These are phyloP conservation scores for Euryodendron excelsum DNA, from an alignment of 148 eudicot species.

Conservation along the genomic window DNA sequence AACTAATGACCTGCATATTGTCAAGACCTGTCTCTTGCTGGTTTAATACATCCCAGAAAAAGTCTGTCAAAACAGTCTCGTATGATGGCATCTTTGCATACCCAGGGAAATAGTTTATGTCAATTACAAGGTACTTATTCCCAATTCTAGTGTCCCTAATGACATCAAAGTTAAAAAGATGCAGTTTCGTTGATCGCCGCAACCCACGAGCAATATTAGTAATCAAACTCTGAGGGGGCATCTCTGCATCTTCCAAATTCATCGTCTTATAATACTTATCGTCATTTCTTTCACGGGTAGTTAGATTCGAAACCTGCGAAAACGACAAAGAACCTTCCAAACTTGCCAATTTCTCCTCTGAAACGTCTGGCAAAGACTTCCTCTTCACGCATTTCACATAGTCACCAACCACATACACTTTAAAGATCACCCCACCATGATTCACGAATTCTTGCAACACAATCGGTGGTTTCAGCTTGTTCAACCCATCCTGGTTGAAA, in stretches of 20 bases:
- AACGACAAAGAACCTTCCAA: conserved; percentile 52
- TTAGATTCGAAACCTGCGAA: conserved; percentile 70
- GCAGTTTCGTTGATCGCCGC: conserved; percentile 45
- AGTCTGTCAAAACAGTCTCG: conserved; percentile 60
- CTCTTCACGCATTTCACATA: conserved; percentile 70
- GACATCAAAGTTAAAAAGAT: conserved; percentile 70
- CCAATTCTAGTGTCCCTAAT: conserved; percentile 61
- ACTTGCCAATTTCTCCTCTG: conserved; percentile 44
- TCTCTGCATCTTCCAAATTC: conserved; percentile 52
- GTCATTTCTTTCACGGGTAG: conserved; percentile 39
- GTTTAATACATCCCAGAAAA: conserved; percentile 60
- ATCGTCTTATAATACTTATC: conserved; percentile 47
- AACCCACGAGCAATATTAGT: conserved; percentile 47
- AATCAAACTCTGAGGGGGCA: conserved; percentile 58
- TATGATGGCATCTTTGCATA: conserved; percentile 82
- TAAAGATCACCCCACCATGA: conserved; percentile 76
- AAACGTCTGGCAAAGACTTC: conserved; percentile 64
- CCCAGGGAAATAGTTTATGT: conserved; percentile 91
- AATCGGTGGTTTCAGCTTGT: conserved; percentile 53
- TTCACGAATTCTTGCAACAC: conserved; percentile 78
- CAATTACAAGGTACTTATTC: conserved; percentile 76
- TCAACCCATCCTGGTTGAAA: conserved; percentile 42
- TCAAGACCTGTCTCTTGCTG: conserved; percentile 21
- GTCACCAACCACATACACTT: conserved; percentile 74
- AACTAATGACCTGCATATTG: not conserved